Evolutionary conservation across 2,329 filamentous ascomycete species (phyloP).

Genomic region (Ascochyta rabiei): DNA sequence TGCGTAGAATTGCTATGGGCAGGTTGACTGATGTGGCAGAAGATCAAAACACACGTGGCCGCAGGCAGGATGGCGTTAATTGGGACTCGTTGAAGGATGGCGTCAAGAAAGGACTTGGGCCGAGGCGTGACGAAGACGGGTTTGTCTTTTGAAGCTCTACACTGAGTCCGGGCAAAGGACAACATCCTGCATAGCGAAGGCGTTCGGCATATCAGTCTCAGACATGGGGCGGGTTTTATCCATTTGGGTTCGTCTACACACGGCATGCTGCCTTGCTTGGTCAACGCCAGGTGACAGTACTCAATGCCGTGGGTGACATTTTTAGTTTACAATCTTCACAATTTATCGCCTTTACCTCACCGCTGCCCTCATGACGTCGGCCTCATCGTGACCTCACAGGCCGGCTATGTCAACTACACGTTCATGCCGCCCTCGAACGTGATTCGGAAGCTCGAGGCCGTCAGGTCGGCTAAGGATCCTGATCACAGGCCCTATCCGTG

Average conservation of each 20-base stretch:
- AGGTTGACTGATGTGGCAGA: conserved; percentile 56
- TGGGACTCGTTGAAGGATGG: conserved; percentile 56
- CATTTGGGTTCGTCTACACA: neutral
- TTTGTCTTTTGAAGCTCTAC: conserved; percentile 19
- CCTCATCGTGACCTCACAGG: no score
- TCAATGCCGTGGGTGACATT: no score
- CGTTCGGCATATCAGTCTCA: conserved; percentile 1
- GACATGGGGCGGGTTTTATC: no score
- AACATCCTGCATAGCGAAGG: conserved; percentile 17
- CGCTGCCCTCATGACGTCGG: no score
- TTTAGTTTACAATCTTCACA: no score
- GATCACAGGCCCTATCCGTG: neutral
- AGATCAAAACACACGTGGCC: conserved; percentile 44
- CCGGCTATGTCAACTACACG: neutral
- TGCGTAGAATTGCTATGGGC: conserved; percentile 73
- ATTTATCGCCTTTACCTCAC: no score
- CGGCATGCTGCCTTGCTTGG: no score
- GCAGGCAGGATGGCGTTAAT: conserved; percentile 57
- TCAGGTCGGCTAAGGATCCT: neutral
- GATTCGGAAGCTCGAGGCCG: neutral
- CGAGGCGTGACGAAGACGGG: conserved; percentile 35
- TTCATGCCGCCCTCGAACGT: neutral
- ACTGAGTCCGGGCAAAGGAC: neutral
- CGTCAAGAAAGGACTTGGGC: conserved; percentile 44
- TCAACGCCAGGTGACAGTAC: no score